Conservation (phyloP, 140 eudicot species). For the Erigeron philadelphicus region DNA sequence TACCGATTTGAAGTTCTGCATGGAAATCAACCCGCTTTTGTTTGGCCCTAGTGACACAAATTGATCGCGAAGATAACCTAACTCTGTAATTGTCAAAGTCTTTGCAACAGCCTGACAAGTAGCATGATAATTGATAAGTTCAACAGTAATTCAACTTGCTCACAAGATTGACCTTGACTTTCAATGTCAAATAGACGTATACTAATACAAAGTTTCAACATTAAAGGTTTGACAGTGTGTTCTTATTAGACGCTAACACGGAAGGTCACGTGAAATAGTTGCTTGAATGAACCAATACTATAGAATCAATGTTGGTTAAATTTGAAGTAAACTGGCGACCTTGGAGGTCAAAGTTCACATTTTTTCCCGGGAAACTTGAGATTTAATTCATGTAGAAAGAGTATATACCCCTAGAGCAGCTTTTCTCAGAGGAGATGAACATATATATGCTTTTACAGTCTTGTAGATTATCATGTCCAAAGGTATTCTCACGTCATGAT, state of each 20-base stretch:
- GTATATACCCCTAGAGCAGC: slow-evolving; percentile 84
- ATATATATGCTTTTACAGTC: slow-evolving; percentile 78
- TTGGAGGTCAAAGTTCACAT: slow-evolving; percentile 12
- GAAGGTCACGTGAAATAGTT: background rate
- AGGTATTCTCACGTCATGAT: slow-evolving; percentile 76
- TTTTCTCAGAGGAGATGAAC: slow-evolving; percentile 86
- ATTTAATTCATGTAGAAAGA: slow-evolving; percentile 1
- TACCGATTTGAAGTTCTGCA: slow-evolving; percentile 81
- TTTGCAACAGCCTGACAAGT: slow-evolving; percentile 85
- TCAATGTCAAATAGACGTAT: slow-evolving; percentile 3
- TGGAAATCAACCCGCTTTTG: slow-evolving; percentile 70
- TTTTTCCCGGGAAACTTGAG: slow-evolving; percentile 1
- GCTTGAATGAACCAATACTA: slow-evolving; percentile 7
- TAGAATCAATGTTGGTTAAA: background rate
- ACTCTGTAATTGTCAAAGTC: slow-evolving; percentile 75
- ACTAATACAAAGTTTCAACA: background rate
- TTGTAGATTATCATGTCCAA: slow-evolving; percentile 87
- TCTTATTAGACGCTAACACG: background rate
- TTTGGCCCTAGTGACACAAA: slow-evolving; percentile 76
- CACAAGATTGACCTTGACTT: background rate
- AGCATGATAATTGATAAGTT: slow-evolving; percentile 21
- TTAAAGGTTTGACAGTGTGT: background rate
- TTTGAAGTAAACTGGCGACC: slow-evolving; percentile 8
- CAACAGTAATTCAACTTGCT: slow-evolving; percentile 8
- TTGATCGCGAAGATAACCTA: slow-evolving; percentile 84